These are phyloP conservation scores for Berberis thunbergii DNA, from an alignment of 164 flowering plant species.

Conservation along the genomic window DNA sequence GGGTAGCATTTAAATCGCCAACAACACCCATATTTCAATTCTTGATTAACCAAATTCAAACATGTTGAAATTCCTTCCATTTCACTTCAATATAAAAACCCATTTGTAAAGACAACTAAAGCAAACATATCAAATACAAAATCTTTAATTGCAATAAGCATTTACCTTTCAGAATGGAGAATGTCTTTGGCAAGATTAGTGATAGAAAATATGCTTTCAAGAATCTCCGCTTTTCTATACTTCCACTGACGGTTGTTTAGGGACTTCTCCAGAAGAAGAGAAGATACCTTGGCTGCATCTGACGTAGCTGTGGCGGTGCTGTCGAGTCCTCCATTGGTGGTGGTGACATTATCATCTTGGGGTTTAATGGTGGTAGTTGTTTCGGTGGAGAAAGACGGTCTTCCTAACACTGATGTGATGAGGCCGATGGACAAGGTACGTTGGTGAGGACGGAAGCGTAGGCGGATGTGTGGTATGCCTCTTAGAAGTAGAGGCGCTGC, in stretches of 20 bases:
- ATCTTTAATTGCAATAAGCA: neutral
- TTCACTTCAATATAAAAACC: no score
- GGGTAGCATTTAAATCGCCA: no score
- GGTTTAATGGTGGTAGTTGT: neutral
- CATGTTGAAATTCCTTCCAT: no score
- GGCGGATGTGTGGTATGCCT: constrained; percentile 24
- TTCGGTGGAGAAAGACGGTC: constrained; percentile 15
- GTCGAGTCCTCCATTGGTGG: neutral
- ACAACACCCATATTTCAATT: no score
- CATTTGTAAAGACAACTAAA: no score
- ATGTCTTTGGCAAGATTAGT: constrained; percentile 48
- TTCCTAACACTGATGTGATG: neutral
- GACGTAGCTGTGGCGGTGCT: constrained; percentile 1
- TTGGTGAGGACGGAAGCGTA: constrained; percentile 2
- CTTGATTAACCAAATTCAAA: no score
- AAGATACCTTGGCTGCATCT: neutral
- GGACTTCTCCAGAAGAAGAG: constrained; percentile 19
- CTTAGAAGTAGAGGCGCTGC: constrained; percentile 35
- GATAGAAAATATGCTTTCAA: constrained; percentile 49
- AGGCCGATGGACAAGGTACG: neutral
- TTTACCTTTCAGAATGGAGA: constrained; percentile 69
- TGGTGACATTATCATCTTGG: constrained; percentile 1
- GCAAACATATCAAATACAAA: neutral
- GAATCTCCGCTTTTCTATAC: constrained; percentile 52
- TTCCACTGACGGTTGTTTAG: constrained; percentile 57